Base-by-base conservation (phyloP, 345 rosid genomes). In the Syzygium grande region DNA sequence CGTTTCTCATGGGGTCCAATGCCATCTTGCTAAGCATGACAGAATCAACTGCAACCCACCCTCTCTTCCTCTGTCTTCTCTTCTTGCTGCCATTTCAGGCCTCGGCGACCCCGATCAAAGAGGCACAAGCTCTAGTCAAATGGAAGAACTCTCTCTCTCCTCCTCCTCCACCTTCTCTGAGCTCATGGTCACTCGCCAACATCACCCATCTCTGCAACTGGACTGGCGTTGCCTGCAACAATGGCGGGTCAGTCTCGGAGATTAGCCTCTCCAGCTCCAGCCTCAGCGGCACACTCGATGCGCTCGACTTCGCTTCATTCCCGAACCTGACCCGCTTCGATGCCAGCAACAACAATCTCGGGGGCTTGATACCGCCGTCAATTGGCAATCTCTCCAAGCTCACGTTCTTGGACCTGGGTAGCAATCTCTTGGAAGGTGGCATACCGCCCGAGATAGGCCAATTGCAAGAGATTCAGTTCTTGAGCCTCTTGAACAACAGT, bases 81-180 rank as follows among this genome's bases (percentile, higher is more conserved):
- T 77, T 85, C 30, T 87, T 89, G 23, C 91, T 94, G 88, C 90
- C 93, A 52, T 46, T 87, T 79, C 87, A 89, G 88, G 54, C 79
- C 84, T 87, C 89, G 4, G 85, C 94, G 65, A 90, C 94, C 17
- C 92, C 91, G 83, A 88, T 78, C 88, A 63, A 89, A 21, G 95
- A 95, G 90, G 96, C 95, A 11, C 90, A 92, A 88, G 96, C 96
- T 88, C 98, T 95, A n/a, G 29, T 93, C 88, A 87, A 59, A 86
- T 93, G 98, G 98, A 95, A 89, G 90, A 86, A 55, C 59, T 55
- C 59, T 9, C 59, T 55, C 59, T 55, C 27, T 55, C 25, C 11
- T 55, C 10, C 90, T 90, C 56, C 91, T 15, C 91, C 92, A 19
- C 49, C 92, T 88, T 84, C 88, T 85, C 92, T 94, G 12, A 49